These are phyloP conservation scores for Pterocarpus macrocarpus DNA, from an alignment of 306 rosid species.

Conservation along the genomic window DNA sequence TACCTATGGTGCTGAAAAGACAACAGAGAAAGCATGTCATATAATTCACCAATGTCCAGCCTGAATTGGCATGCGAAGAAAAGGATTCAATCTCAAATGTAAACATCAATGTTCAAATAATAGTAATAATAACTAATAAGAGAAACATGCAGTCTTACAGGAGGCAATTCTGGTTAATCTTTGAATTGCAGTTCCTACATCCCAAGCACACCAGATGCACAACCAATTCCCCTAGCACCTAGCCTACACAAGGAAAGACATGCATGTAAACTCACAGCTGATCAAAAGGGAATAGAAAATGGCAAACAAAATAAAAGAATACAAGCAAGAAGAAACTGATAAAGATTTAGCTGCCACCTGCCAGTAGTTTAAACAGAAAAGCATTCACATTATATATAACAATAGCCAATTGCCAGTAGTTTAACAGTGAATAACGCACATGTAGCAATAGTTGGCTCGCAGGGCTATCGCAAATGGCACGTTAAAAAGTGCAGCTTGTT, in stretches of 20 bases:
- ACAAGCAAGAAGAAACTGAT: background rate
- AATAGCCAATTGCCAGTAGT: background rate
- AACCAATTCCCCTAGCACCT: constrained; percentile 54
- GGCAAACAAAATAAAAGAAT: background rate
- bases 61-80: constrained; percentile 19
- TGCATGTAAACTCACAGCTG: background rate
- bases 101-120: background rate
- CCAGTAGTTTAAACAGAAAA: background rate
- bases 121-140: background rate
- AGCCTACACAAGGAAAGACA: constrained; percentile 45
- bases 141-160: constrained; percentile 45
- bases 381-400: background rate
- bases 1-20: constrained; percentile 46
- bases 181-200: constrained; percentile 50
- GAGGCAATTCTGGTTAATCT: constrained; percentile 35
- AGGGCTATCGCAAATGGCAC: background rate
- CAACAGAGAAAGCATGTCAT: constrained; percentile 43
- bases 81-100: constrained; percentile 37
- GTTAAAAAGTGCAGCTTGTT: background rate
- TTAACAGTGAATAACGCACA: background rate
- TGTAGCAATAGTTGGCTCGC: background rate
- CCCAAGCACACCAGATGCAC: constrained; percentile 49
- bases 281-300: constrained; percentile 3
- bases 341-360: background rate
- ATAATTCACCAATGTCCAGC: constrained; percentile 31